Evolutionary conservation across 208 protist genomes (phyloP), one percentile per base, ranked within the genome.

Genomic region (Leishmania guyanensis): DNA sequence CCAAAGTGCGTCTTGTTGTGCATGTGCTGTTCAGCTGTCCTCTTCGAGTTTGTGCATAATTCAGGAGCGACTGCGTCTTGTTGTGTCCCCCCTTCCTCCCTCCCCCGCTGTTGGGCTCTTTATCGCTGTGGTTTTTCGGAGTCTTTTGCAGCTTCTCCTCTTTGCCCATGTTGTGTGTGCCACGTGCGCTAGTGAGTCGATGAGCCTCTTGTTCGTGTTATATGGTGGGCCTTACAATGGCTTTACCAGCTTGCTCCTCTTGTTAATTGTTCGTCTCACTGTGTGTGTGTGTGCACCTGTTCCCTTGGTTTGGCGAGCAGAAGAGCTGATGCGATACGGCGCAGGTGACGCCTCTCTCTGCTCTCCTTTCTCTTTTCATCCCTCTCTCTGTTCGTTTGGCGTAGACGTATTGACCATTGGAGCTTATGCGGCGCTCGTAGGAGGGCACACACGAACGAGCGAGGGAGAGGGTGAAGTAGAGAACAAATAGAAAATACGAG

Each of bases 221-320:
- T 14, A 16, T 48, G 29, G 46, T 70, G 65, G 39, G 16, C 36
- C 36, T 20, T 43, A n/a, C 0, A 39, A 39, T 0, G n/a, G 6
- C 46, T n/a, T 39, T 48, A 8, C 46, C 36, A 64, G 12, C 26
- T 5, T 48, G 2, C 39, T 39, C 65, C 33, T 46, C 39, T 70
- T 70, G 17, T n/a, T 70, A 10, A 17, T 70, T 70, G 36, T 39
- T 70, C 10, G 36, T 8, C 12, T 68, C 26, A n/a, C 64, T 68
- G 29, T 68, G 62, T 68, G 62, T 68, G 62, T 68, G 62, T 68
- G 16, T 8, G n/a, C 60, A 65, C 22, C 60, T 65, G 60, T 65
- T 10, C 22, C 60, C 12, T 65, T 65, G 60, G 8, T 5, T 10
- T 33, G n/a, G 60, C 48, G 65, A 50, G 39, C 36, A 8, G 36